These are phyloP conservation scores for Polytrichum formosum DNA, from an alignment of 225 moss, liverwort and hornwort genomes.

Conservation along the genomic window DNA sequence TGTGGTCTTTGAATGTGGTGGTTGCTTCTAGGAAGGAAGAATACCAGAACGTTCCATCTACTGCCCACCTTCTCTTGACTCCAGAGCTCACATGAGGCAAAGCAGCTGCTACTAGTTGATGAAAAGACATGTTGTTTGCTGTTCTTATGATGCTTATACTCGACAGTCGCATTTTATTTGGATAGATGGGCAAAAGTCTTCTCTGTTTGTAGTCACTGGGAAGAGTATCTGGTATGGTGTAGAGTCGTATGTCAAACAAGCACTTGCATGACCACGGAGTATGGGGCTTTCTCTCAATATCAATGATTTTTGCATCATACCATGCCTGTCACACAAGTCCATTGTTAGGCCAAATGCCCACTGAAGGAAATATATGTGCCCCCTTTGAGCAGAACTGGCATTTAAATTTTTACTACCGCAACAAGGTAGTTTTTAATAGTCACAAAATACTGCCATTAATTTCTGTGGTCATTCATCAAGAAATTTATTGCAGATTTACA, in stretches of 20 bases:
- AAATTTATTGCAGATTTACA: too few relatives aligned
- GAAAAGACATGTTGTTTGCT: conserved; percentile 24
- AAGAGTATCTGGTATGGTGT: conserved; percentile 31
- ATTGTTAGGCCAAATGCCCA: conserved; percentile 1
- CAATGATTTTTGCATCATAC: conserved; percentile 52
- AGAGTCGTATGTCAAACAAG: conserved; percentile 36
- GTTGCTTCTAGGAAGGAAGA: conserved; percentile 26
- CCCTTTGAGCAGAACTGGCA: too few relatives aligned
- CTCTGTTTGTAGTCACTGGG: conserved; percentile 20
- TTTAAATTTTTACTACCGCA: not conserved
- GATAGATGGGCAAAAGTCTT: conserved; percentile 13
- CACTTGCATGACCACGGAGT: conserved; percentile 35
- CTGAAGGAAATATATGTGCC: not conserved
- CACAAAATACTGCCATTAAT: too few relatives aligned
- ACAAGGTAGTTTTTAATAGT: not conserved
- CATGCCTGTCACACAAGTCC: conserved; percentile 42
- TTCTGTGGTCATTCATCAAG: too few relatives aligned
- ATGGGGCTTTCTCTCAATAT: conserved; percentile 21
- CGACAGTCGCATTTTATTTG: conserved; percentile 8
- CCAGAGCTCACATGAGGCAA: conserved; percentile 21
- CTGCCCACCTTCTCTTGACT: conserved; percentile 27
- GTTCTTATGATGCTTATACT: conserved; percentile 52
- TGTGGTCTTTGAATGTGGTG: conserved; percentile 23
- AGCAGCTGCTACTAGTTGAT: conserved; percentile 31
- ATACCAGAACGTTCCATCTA: conserved; percentile 42